Evolutionary conservation across 305 asterid species (phyloP).

Genomic region (Andrographis paniculata): DNA sequence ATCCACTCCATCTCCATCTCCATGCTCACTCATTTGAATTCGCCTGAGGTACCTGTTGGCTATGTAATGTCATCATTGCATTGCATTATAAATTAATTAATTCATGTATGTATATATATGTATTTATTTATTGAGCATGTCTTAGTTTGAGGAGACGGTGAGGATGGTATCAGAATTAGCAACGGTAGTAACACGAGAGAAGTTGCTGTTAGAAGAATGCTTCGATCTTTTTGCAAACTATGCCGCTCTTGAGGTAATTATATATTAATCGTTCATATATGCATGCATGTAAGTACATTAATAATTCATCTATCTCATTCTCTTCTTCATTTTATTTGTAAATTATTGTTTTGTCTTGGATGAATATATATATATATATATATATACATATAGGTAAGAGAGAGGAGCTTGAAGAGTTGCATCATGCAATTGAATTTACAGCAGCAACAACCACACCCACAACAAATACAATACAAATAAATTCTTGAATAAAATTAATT

Average conservation of each 20-base stretch:
- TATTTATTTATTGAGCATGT: neutral
- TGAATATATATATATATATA: too few species aligned
- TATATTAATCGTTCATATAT: neutral
- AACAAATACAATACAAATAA: too few species aligned
- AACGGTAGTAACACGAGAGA: constrained; percentile 54
- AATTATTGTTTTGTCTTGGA: too few species aligned
- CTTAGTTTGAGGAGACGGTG: constrained; percentile 31
- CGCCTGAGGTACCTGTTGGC: neutral
- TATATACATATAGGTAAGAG: constrained; percentile 45
- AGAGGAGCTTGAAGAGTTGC: constrained; percentile 56
- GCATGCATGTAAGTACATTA: too few species aligned
- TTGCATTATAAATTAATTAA: too few species aligned
- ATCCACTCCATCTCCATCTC: constrained; percentile 33
- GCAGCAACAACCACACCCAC: constrained; percentile 15
- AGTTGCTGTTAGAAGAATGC: constrained; percentile 65
- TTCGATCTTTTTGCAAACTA: constrained; percentile 51
- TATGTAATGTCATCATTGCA: neutral
- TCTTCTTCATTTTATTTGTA: too few species aligned
- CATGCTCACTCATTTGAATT: constrained; percentile 24
- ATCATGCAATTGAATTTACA: constrained; percentile 39
- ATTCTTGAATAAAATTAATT: too few species aligned
- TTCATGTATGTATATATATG: too few species aligned
- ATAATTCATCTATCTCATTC: too few species aligned
- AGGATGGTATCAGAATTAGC: constrained; percentile 42
- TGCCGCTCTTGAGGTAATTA: constrained; percentile 49